A percentile compares a stretch with the other conserved stretches of the same genome.
Conservation (phyloP, 345 rosid species). For the Syzygium aqueum region DNA sequence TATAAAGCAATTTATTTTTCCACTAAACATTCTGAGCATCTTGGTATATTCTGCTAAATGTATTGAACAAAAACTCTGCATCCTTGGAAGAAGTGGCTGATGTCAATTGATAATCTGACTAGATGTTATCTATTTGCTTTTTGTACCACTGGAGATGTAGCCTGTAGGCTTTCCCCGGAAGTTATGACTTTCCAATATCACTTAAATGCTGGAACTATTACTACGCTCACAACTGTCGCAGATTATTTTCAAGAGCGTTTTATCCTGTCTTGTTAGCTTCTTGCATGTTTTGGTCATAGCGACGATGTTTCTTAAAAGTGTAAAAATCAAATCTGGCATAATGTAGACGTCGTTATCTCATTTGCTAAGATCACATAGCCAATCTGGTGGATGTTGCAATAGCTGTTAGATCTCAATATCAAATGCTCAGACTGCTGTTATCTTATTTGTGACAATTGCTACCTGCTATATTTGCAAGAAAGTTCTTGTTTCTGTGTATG, state of each 20-base stretch:
- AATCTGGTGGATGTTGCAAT: not conserved
- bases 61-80: not conserved
- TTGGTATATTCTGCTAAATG: not conserved
- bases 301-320: not conserved
- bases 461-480: not conserved
- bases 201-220: not conserved
- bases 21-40: not conserved
- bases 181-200: not conserved
- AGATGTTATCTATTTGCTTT: not conserved
- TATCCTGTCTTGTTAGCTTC: not conserved
- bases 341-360: not conserved
- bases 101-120: not conserved
- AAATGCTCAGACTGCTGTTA: not conserved
- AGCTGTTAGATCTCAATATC: not conserved
- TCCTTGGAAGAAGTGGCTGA: not conserved
- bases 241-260: not conserved
- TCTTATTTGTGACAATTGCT: not conserved
- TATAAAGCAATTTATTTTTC: not conserved
- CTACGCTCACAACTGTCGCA: not conserved
- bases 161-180: not conserved
- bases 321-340: not conserved
- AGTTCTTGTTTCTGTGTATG: not conserved
- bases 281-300: not conserved
- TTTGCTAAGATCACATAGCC: not conserved
- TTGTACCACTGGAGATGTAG: not conserved